Evolutionary conservation across 176 grass and related monocot genomes (phyloP).

Genomic region (Dendrocalamus sinicus): DNA sequence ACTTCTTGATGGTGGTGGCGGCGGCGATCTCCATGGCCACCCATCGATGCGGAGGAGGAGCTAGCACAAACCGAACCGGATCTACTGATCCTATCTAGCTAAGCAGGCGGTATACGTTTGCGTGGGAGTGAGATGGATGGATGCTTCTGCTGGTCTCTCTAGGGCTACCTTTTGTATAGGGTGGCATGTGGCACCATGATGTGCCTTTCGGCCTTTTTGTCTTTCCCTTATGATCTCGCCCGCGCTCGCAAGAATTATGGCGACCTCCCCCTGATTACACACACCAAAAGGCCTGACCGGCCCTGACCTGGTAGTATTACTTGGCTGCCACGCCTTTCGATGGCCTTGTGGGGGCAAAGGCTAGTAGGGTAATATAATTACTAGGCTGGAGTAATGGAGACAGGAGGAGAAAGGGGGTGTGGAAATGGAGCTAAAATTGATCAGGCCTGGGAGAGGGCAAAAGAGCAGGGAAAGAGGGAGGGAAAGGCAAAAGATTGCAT

Average conservation of each 20-base stretch:
- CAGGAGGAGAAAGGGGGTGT: conserved; percentile 45
- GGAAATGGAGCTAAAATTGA: conserved; percentile 60
- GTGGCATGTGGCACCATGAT: conserved; percentile 77
- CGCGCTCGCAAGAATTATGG: conserved; percentile 68
- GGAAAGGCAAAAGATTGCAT: conserved; percentile 44
- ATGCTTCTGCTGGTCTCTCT: conserved; percentile 54
- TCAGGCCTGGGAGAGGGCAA: conserved; percentile 51
- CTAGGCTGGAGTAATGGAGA: conserved; percentile 68
- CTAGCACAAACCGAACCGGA: not conserved
- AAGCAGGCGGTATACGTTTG: conserved; percentile 22
- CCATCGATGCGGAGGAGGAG: conserved; percentile 44
- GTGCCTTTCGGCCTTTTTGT: conserved; percentile 80
- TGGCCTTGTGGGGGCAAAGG: conserved; percentile 68
- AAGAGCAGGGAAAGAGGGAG: conserved; percentile 3
- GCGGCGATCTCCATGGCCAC: conserved; percentile 38
- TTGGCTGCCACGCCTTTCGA: conserved; percentile 91
- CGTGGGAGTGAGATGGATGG: conserved; percentile 43
- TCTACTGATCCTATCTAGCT: not conserved
- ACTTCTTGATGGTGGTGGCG: conserved; percentile 44
- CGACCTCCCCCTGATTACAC: conserved; percentile 41
- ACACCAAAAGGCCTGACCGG: conserved; percentile 45
- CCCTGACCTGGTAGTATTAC: conserved; percentile 67
- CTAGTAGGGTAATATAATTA: conserved; percentile 85
- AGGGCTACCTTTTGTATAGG: conserved; percentile 71
- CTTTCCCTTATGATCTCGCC: conserved; percentile 76